Percentiles rank a stretch among this genome's conserved stretches.
Conservation (phyloP, 495 filamentous ascomycete species). For the Penicillium paradoxum region DNA sequence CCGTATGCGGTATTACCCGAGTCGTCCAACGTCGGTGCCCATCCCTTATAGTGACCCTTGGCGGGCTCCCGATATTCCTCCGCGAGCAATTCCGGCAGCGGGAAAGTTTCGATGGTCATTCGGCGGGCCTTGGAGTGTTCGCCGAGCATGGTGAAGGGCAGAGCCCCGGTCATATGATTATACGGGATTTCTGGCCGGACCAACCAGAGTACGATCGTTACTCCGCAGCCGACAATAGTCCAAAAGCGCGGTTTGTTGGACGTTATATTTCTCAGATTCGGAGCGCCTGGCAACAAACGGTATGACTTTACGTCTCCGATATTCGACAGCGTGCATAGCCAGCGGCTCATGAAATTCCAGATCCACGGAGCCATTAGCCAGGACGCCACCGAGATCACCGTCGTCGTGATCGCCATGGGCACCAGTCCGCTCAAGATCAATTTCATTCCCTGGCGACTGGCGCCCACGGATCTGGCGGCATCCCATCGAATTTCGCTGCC, state of each 20-base stretch:
- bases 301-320: not conserved
- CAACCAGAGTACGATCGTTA: conserved; percentile 11
- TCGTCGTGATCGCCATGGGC: conserved; percentile 11
- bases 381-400: conserved; percentile 3
- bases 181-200: conserved; percentile 27
- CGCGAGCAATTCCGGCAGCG: conserved; percentile 14
- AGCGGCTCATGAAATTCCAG: conserved; percentile 11
- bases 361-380: conserved; percentile 13
- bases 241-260: conserved; percentile 5
- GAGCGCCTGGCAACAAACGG: not conserved
- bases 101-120: conserved; percentile 7
- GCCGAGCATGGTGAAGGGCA: conserved; percentile 29
- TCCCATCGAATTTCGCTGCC: conserved; percentile 23
- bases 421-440: conserved; percentile 20
- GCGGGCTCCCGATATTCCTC: conserved; percentile 16
- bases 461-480: conserved; percentile 17
- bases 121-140: conserved; percentile 14
- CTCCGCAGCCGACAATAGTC: not conserved
- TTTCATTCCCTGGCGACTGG: conserved; percentile 17
- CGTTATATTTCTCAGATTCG: not conserved
- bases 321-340: conserved; percentile 10
- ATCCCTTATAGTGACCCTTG: conserved; percentile 19
- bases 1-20: conserved; percentile 13
- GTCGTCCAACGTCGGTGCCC: conserved; percentile 9
- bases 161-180: conserved; percentile 30